phyloP scores from a whole-genome alignment of 768 basidiomycete genomes.

The Mycena capillaripes region DNA sequence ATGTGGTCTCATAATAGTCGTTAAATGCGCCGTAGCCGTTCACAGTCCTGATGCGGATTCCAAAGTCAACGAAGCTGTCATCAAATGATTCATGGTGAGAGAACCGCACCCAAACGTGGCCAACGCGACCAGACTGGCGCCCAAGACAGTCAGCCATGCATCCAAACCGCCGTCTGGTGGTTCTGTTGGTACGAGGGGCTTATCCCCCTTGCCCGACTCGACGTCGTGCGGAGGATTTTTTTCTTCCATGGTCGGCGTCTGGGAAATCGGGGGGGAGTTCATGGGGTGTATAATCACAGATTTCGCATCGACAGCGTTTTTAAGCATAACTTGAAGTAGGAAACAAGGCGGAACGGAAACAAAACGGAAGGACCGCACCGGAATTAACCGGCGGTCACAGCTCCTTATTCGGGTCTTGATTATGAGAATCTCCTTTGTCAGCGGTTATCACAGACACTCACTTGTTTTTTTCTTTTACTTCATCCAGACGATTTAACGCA shows the following conservation, averaged over 20 bases:
- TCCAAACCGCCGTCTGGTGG: slow-evolving; percentile 42
- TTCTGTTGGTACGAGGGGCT: background rate
- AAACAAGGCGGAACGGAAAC: background rate
- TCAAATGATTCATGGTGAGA: background rate
- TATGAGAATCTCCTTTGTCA: too few species aligned
- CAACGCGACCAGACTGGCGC: slow-evolving; percentile 33
- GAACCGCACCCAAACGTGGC: slow-evolving; percentile 39
- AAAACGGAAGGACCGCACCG: too few species aligned
- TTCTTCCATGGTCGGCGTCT: background rate
- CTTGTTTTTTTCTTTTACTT: too few species aligned
- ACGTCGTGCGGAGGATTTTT: background rate
- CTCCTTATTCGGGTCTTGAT: too few species aligned
- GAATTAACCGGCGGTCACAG: too few species aligned
- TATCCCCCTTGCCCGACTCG: background rate
- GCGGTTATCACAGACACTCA: too few species aligned
- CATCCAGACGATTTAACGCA: too few species aligned
- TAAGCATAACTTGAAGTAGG: background rate
- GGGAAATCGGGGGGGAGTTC: background rate
- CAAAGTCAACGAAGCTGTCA: background rate
- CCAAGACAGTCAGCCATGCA: slow-evolving; percentile 42
- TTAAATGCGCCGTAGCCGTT: slow-evolving; percentile 54
- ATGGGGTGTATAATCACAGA: background rate
- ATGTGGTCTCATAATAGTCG: slow-evolving; percentile 47
- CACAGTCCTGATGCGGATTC: slow-evolving; percentile 31
- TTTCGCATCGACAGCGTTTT: background rate